Percentiles rank a stretch among this genome's conserved stretches.
These are phyloP conservation scores for Botrytis fragariae DNA, from an alignment of 2,329 filamentous ascomycete species.

Conservation along the genomic window DNA sequence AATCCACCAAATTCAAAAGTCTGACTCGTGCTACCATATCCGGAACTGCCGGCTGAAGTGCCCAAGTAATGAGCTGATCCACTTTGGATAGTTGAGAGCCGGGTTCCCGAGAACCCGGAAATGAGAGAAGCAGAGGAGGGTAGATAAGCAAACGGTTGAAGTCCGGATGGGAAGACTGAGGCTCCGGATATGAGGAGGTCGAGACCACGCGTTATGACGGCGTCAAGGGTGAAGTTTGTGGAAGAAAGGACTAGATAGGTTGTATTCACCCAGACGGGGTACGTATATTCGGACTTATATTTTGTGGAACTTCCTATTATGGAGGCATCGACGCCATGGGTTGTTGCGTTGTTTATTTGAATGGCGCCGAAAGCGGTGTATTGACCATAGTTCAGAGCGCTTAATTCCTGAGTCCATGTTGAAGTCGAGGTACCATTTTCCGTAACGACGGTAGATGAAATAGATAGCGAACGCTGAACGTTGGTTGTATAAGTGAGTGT, in stretches of 20 bases:
- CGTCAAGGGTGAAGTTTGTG: conserved; percentile 49
- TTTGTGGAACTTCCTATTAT: conserved; percentile 35
- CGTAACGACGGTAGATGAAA: conserved; percentile 52
- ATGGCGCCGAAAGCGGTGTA: conserved; percentile 54
- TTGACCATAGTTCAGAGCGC: conserved; percentile 53
- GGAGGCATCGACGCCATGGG: conserved; percentile 47
- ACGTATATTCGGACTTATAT: conserved; percentile 49
- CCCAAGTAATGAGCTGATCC: conserved; percentile 57
- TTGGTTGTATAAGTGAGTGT: conserved; percentile 58
- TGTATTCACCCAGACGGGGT: conserved; percentile 59
- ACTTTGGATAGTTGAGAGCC: conserved; percentile 52
- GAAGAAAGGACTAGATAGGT: conserved; percentile 46
- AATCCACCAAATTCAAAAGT: conserved; percentile 52
- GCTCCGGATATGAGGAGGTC: conserved; percentile 45
- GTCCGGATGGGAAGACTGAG: conserved; percentile 56
- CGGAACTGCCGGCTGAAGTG: conserved; percentile 47
- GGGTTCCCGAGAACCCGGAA: conserved; percentile 40
- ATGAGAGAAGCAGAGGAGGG: conserved; percentile 28
- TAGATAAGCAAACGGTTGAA: conserved; percentile 53
- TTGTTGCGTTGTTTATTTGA: conserved; percentile 51
- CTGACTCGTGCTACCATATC: conserved; percentile 57
- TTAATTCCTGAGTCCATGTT: conserved; percentile 58
- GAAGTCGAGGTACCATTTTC: conserved; percentile 44
- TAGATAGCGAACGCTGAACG: conserved; percentile 53
- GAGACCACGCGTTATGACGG: conserved; percentile 49